phyloP scores from a whole-genome alignment of 164 flowering plant genomes.

The Chimonanthus praecox region DNA sequence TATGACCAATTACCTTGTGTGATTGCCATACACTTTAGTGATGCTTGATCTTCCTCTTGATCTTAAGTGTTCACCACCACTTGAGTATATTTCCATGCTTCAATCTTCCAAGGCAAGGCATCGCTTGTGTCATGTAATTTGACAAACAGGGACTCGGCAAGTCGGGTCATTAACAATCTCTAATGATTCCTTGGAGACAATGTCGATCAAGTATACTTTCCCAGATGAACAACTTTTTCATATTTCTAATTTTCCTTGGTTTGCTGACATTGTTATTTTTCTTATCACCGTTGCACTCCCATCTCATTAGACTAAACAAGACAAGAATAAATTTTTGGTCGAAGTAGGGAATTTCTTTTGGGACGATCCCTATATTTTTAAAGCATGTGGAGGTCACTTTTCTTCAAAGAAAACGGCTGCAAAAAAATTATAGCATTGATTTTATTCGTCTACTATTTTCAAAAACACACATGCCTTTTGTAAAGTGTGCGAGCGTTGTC shows the following conservation, averaged over 20 bases:
- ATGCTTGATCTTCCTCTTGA: no score
- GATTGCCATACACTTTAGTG: no score
- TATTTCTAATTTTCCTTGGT: not conserved
- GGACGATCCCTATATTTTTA: constrained; percentile 1
- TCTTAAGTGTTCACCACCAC: no score
- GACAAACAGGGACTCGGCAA: no score
- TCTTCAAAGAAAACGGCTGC: not conserved
- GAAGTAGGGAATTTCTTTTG: not conserved
- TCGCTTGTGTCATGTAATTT: no score
- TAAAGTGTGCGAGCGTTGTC: not conserved
- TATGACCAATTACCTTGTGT: no score
- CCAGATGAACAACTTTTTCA: not conserved
- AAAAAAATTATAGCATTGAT: not conserved
- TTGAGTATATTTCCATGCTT: no score
- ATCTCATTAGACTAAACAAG: not conserved
- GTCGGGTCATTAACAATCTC: no score
- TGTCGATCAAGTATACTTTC: not conserved
- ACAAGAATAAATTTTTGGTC: not conserved
- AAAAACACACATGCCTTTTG: not conserved
- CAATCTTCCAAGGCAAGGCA: no score
- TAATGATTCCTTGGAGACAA: not conserved
- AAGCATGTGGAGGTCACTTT: constrained; percentile 8
- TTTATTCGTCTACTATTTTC: not conserved
- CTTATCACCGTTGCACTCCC: not conserved
- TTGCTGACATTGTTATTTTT: constrained; percentile 1